Percentiles rank a stretch among this genome's conserved stretches.
Evolutionary conservation across 345 rosid species (phyloP).

Genomic region (Tarenaya hassleriana): DNA sequence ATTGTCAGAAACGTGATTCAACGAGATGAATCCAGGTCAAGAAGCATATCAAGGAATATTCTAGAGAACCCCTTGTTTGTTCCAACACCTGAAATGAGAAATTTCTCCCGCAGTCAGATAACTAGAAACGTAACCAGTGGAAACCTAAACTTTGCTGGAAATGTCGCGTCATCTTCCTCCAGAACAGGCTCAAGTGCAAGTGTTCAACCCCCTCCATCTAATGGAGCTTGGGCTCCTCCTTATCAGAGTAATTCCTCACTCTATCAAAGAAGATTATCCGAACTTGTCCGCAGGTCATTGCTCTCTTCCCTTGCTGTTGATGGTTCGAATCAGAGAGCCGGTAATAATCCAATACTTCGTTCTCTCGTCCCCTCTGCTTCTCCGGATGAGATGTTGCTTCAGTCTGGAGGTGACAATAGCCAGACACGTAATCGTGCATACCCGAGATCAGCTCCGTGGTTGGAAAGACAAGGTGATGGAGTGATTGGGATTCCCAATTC

Average conservation of each 20-base stretch:
- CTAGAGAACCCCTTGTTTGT: constrained; percentile 47
- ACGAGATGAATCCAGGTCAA: constrained; percentile 38
- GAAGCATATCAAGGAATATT: constrained; percentile 35
- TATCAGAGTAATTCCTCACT: constrained; percentile 41
- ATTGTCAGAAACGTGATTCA: constrained; percentile 33
- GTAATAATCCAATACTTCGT: constrained; percentile 26
- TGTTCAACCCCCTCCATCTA: constrained; percentile 41
- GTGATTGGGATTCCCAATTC: constrained; percentile 47
- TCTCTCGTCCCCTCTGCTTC: constrained; percentile 33
- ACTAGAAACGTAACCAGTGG: constrained; percentile 31
- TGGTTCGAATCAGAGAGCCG: constrained; percentile 41
- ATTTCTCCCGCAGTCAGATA: constrained; percentile 32
- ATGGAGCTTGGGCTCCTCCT: constrained; percentile 35
- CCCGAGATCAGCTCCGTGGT: constrained; percentile 44
- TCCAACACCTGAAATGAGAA: constrained; percentile 44
- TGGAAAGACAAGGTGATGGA: constrained; percentile 59
- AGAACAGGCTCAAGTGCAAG: constrained; percentile 38
- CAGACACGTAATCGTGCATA: constrained; percentile 39
- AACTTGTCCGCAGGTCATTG: constrained; percentile 62
- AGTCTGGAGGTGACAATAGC: constrained; percentile 42
- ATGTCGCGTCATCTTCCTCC: constrained; percentile 41
- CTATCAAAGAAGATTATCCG: constrained; percentile 59
- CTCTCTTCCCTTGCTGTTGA: constrained; percentile 45
- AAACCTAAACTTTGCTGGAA: constrained; percentile 38
- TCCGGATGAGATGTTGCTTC: constrained; percentile 36